These are phyloP conservation scores for Acaromyces ingoldii DNA, from an alignment of 1,284 basidiomycete genomes.

Conservation along the genomic window DNA sequence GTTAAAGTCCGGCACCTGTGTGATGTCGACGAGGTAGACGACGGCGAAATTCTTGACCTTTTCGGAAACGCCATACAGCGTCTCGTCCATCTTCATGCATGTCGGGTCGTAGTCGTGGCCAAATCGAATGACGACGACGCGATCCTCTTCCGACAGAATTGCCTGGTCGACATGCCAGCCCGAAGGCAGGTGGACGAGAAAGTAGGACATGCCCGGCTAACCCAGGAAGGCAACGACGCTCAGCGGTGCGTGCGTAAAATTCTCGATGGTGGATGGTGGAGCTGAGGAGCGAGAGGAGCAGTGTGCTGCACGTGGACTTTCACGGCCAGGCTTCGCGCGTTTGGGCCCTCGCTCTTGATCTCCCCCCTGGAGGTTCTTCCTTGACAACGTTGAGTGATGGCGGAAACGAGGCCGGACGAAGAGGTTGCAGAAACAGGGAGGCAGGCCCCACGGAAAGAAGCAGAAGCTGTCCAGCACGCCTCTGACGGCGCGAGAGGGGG, in stretches of 20 bases:
- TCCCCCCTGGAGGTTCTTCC: neutral
- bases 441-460: too few relatives aligned
- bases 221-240: neutral
- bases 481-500: neutral
- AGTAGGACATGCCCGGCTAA: conserved; percentile 59
- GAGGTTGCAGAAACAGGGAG: too few relatives aligned
- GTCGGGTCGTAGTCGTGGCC: conserved; percentile 86
- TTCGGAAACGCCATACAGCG: conserved; percentile 82
- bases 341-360: neutral
- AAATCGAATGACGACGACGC: conserved; percentile 90
- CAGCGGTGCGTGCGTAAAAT: too few relatives aligned
- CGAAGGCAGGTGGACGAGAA: conserved; percentile 76
- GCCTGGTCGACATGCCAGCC: conserved; percentile 60
- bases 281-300: neutral
- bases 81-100: conserved; percentile 99
- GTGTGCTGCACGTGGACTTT: neutral
- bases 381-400: neutral
- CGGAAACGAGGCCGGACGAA: too few relatives aligned
- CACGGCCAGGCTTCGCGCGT: neutral
- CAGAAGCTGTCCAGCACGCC: neutral
- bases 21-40: conserved; percentile 92
- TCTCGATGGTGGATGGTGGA: neutral
- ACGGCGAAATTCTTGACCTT: conserved; percentile 98
- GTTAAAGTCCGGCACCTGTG: conserved; percentile 96
- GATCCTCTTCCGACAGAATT: conserved; percentile 94